A percentile compares a stretch with the other conserved stretches of the same genome.
Conservation (phyloP, 1,284 basidiomycete species). For the Somion occarium region DNA sequence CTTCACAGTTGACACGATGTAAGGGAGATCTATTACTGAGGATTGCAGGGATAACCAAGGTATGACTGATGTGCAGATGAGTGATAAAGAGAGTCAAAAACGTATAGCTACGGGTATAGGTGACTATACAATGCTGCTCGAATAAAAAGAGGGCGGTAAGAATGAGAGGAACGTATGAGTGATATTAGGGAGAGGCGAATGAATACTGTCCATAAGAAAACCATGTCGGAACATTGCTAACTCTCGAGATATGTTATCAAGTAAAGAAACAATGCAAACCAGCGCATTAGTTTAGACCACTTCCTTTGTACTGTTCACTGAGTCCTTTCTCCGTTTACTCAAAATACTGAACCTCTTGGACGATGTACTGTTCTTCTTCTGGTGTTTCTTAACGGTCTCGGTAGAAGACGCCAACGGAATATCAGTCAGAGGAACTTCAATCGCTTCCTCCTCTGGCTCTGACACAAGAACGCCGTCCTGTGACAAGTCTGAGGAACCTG, state of each 20-base stretch:
- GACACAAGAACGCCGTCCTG: conserved; percentile 15
- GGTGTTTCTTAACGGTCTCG: conserved; percentile 25
- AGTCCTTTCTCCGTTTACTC: conserved; percentile 50
- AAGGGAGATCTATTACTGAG: background rate
- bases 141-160: background rate
- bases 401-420: background rate
- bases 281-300: background rate
- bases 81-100: background rate
- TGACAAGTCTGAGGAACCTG: conserved; percentile 1
- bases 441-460: conserved; percentile 4
- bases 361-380: conserved; percentile 51
- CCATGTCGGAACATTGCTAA: background rate
- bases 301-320: conserved; percentile 34
- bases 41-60: background rate
- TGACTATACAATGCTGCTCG: conserved; percentile 11
- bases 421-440: background rate
- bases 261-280: background rate
- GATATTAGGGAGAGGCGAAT: background rate
- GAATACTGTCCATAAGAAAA: background rate
- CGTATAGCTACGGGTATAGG: conserved; percentile 14
- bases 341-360: conserved; percentile 51
- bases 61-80: background rate
- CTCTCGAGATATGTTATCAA: background rate
- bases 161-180: background rate
- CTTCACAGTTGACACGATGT: background rate